Evolutionary conservation across 441 rosid species (phyloP).

Genomic region (Euphorbia celastroides): DNA sequence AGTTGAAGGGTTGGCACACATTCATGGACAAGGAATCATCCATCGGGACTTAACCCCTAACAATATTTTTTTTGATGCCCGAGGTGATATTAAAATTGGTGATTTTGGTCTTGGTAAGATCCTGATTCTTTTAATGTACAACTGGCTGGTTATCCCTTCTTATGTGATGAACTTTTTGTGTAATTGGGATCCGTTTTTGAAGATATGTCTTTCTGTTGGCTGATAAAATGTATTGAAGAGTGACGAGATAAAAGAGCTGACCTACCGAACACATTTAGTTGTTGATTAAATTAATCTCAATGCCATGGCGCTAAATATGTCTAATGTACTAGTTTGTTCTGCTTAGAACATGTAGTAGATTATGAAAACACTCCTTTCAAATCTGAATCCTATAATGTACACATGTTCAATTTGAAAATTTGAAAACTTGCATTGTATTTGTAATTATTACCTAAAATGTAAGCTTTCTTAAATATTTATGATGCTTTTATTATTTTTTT

Average conservation of each 20-base stretch:
- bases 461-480: not conserved
- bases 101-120: slow-evolving; percentile 96
- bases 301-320: not conserved
- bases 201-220: not conserved
- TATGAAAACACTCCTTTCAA: not conserved
- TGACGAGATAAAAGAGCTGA: not conserved
- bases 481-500: not conserved
- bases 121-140: slow-evolving; percentile 14
- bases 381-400: not conserved
- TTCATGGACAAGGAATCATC: slow-evolving; percentile 97
- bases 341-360: not conserved
- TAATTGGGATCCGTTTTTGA: no score
- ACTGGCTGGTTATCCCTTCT: not conserved
- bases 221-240: not conserved
- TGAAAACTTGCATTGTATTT: not conserved
- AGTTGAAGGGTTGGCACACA: slow-evolving; percentile 94
- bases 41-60: slow-evolving; percentile 98
- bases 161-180: not conserved
- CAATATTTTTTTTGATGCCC: slow-evolving; percentile 95
- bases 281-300: not conserved
- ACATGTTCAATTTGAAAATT: not conserved
- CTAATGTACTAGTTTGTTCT: not conserved
- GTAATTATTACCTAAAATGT: not conserved
- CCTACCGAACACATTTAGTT: not conserved
- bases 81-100: slow-evolving; percentile 91